A percentile compares a stretch with the other conserved stretches of the same genome.
These are phyloP conservation scores for Terfezia claveryi DNA, from an alignment of 495 filamentous ascomycete genomes.

Conservation along the genomic window DNA sequence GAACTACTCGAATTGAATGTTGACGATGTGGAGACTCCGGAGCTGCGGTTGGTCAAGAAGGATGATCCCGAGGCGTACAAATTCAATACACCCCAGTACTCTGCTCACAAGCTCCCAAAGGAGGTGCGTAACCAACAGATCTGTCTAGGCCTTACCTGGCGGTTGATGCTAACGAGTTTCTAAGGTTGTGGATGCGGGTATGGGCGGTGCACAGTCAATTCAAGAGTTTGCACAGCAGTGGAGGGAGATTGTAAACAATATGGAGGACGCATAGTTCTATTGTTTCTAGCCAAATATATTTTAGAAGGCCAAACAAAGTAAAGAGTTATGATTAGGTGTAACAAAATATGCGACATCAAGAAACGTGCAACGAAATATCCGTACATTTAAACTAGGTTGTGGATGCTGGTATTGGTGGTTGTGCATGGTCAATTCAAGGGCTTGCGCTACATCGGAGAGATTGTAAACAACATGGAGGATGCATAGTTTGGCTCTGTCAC, in stretches of 20 bases:
- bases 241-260: slow-evolving; percentile 49
- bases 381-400: slow-evolving; percentile 31
- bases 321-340: too few relatives aligned
- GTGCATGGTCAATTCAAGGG: slow-evolving; percentile 47
- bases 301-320: too few relatives aligned
- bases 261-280: slow-evolving; percentile 4
- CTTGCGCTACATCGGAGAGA: slow-evolving; percentile 75
- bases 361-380: too few relatives aligned
- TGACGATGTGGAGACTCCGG: slow-evolving; percentile 29
- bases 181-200: slow-evolving; percentile 62
- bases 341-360: too few relatives aligned
- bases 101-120: slow-evolving; percentile 81
- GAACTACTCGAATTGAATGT: slow-evolving; percentile 48
- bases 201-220: slow-evolving; percentile 49
- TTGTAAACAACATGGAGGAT: slow-evolving; percentile 31
- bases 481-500: not conserved
- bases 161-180: too few relatives aligned
- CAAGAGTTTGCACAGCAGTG: slow-evolving; percentile 72
- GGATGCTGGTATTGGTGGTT: slow-evolving; percentile 57
- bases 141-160: too few relatives aligned
- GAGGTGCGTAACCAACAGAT: slow-evolving; percentile 23
- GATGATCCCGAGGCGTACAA: slow-evolving; percentile 32
- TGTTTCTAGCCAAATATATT: too few relatives aligned
- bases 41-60: slow-evolving; percentile 55
- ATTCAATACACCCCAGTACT: slow-evolving; percentile 70